These are phyloP conservation scores for Trichophyton benhamiae DNA, from an alignment of 2,329 filamentous ascomycete species.

Conservation along the genomic window DNA sequence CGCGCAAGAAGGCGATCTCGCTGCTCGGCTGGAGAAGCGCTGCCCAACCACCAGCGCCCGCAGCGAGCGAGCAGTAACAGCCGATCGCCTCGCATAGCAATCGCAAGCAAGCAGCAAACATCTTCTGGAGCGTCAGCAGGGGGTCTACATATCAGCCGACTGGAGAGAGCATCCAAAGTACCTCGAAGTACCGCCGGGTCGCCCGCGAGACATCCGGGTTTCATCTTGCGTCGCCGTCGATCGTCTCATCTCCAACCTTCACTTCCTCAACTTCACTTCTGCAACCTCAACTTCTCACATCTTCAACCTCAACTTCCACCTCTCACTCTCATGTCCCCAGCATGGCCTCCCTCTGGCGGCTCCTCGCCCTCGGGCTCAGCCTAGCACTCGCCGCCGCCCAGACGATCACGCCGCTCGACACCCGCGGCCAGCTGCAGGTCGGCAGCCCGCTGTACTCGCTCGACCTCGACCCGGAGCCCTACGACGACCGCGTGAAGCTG, in stretches of 20 bases:
- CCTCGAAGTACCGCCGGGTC: not conserved
- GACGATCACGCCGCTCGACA: constrained; percentile 3
- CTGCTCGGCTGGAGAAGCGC: too few species aligned
- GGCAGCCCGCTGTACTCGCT: constrained; percentile 1
- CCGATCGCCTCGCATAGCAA: too few species aligned
- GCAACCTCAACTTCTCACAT: not conserved
- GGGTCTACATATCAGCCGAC: too few species aligned
- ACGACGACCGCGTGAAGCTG: not conserved
- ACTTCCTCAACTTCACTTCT: not conserved
- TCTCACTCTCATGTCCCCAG: not conserved
- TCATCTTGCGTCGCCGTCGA: not conserved
- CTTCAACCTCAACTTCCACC: not conserved
- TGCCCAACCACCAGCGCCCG: too few species aligned
- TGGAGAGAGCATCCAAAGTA: too few species aligned
- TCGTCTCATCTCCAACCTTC: not conserved
- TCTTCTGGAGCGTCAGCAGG: too few species aligned
- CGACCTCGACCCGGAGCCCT: not conserved
- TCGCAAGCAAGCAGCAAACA: too few species aligned
- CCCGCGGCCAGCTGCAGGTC: not conserved
- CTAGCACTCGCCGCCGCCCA: not conserved
- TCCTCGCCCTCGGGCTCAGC: constrained; percentile 3
- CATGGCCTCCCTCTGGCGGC: not conserved
- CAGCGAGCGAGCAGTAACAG: too few species aligned
- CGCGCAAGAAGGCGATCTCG: too few species aligned
- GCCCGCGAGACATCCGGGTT: not conserved